These are phyloP conservation scores for Lasiosphaeria miniovina DNA, from an alignment of 495 filamentous ascomycete genomes.

Conservation along the genomic window DNA sequence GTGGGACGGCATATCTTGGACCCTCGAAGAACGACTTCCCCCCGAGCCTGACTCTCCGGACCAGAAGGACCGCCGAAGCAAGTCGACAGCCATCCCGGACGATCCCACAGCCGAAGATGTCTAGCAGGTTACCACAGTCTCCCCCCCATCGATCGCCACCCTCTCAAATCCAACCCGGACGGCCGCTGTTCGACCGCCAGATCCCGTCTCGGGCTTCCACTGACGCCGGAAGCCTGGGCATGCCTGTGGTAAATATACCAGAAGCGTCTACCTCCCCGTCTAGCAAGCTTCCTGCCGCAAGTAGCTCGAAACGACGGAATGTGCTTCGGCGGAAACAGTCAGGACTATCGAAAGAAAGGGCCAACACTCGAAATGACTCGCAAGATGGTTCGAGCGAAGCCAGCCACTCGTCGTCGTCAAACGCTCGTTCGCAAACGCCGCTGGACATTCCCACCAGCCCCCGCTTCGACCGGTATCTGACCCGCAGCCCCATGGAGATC, in stretches of 20 bases:
- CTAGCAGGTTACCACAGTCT: conserved; percentile 37
- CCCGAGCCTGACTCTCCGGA: conserved; percentile 17
- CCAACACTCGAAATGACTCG: conserved; percentile 28
- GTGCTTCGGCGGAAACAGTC: conserved; percentile 48
- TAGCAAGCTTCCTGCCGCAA: conserved; percentile 22
- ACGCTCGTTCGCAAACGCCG: conserved; percentile 32
- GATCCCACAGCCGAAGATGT: conserved; percentile 31
- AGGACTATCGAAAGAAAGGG: conserved; percentile 37
- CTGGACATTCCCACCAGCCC: conserved; percentile 23
- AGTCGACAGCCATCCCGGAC: conserved; percentile 25
- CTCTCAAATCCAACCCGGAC: conserved; percentile 23
- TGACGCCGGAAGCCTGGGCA: conserved; percentile 18
- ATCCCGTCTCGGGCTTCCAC: conserved; percentile 30
- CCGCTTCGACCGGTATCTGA: conserved; percentile 38
- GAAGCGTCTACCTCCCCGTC: conserved; percentile 12
- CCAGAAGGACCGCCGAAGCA: conserved; percentile 22
- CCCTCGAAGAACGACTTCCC: conserved; percentile 15
- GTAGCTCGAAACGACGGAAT: conserved; percentile 31
- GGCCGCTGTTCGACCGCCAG: conserved; percentile 29
- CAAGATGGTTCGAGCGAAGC: conserved; percentile 36
- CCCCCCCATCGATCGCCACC: conserved; percentile 24
- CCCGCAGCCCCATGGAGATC: conserved; percentile 39
- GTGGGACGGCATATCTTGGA: conserved; percentile 12
- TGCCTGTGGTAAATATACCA: conserved; percentile 10
- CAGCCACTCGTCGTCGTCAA: conserved; percentile 39